These are phyloP conservation scores for Pilasporangium apinafurcum DNA, from an alignment of 352 stramenopile genomes.

Conservation along the genomic window DNA sequence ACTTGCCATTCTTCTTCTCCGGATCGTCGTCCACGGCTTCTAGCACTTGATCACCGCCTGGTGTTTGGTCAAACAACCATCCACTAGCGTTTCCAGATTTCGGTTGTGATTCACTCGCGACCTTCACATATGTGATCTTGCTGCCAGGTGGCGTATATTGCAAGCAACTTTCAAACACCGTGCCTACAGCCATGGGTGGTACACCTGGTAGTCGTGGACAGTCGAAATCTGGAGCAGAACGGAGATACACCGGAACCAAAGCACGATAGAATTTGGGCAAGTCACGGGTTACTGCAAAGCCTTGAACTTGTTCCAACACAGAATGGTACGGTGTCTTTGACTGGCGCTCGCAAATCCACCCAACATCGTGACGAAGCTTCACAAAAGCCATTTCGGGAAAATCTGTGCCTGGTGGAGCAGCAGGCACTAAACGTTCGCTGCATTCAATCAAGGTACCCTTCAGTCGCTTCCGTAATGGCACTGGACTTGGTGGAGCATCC, in stretches of 20 bases:
- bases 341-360: slow-evolving; percentile 72
- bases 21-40: slow-evolving; percentile 67
- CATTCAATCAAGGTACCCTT: slow-evolving; percentile 74
- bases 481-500: slow-evolving; percentile 19
- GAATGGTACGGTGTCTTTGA: slow-evolving; percentile 35
- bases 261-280: slow-evolving; percentile 75
- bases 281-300: slow-evolving; percentile 59
- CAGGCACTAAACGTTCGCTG: slow-evolving; percentile 64
- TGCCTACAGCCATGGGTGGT: slow-evolving; percentile 49
- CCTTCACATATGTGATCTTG: slow-evolving; percentile 76
- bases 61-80: slow-evolving; percentile 66
- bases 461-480: slow-evolving; percentile 43
- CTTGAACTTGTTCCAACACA: slow-evolving; percentile 64
- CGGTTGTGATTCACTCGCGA: slow-evolving; percentile 40
- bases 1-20: slow-evolving; percentile 77
- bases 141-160: slow-evolving; percentile 75
- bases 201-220: slow-evolving; percentile 64
- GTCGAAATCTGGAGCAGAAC: slow-evolving; percentile 71
- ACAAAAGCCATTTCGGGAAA: slow-evolving; percentile 56
- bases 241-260: slow-evolving; percentile 54
- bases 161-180: slow-evolving; percentile 73
- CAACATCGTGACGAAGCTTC: slow-evolving; percentile 75
- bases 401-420: slow-evolving; percentile 1
- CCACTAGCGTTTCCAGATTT: slow-evolving; percentile 37
- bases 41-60: slow-evolving; percentile 55